Conservation (phyloP, 192 early-diverging fungal genomes). For the Mortierella antarctica region DNA sequence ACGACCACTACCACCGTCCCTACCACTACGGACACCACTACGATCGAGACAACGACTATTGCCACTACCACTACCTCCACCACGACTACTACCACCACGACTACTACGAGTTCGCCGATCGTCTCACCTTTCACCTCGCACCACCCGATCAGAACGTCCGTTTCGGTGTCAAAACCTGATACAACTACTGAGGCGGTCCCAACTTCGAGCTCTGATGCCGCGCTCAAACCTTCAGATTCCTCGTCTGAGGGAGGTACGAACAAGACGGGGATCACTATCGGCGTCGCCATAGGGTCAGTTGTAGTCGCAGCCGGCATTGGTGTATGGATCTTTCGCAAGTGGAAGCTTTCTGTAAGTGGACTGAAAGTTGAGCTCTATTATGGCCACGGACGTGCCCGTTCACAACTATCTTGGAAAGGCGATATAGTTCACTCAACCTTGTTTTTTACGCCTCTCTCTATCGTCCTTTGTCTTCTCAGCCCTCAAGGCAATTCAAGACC, state of each 20-base stretch:
- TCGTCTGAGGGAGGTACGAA: constrained; percentile 8
- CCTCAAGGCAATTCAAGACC: constrained; percentile 44
- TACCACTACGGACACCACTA: not conserved
- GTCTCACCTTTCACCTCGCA: too few relatives aligned
- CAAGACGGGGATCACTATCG: constrained; percentile 37
- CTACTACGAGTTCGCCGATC: too few relatives aligned
- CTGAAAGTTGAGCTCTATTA: not conserved
- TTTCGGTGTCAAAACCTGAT: not conserved
- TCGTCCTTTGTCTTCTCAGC: constrained; percentile 1
- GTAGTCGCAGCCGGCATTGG: constrained; percentile 32
- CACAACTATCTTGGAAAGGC: too few relatives aligned
- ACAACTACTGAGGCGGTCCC: not conserved
- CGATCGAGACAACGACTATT: not conserved
- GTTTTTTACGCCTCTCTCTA: too few relatives aligned
- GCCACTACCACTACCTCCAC: too few relatives aligned
- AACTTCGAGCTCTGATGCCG: not conserved
- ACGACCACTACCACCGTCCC: not conserved
- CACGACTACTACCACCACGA: too few relatives aligned
- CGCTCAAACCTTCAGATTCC: not conserved
- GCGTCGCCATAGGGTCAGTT: constrained; percentile 33
- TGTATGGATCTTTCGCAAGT: constrained; percentile 54
- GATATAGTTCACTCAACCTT: too few relatives aligned
- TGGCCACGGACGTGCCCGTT: too few relatives aligned
- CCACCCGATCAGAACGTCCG: too few relatives aligned
- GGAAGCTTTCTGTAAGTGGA: constrained; percentile 41